These are phyloP conservation scores for Neurospora tetraspora DNA, from an alignment of 495 filamentous ascomycete genomes.

Conservation along the genomic window DNA sequence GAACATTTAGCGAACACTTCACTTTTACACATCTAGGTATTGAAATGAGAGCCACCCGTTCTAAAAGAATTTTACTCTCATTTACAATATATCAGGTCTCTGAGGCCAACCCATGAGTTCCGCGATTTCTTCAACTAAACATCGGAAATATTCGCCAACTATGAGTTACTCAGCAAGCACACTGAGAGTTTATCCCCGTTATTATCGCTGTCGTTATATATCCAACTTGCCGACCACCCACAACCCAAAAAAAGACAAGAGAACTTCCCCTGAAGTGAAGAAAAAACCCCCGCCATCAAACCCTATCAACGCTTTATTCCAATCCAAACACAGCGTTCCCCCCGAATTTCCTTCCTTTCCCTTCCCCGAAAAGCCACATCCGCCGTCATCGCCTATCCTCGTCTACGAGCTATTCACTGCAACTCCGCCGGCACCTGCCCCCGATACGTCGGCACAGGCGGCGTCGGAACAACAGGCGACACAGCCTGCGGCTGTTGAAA, in stretches of 20 bases:
- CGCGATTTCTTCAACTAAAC: background rate
- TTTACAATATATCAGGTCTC: no score
- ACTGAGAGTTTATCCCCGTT: no score
- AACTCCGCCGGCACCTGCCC: background rate
- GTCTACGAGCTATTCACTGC: background rate
- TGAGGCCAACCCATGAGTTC: background rate
- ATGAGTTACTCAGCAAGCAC: background rate
- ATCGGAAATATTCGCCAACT: background rate
- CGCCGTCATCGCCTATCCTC: background rate
- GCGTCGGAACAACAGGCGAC: background rate
- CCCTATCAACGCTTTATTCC: background rate
- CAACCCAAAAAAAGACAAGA: no score
- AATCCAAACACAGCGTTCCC: background rate
- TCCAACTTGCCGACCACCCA: background rate
- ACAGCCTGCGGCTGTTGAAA: background rate
- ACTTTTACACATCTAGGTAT: no score
- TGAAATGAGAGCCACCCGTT: no score
- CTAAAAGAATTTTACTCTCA: no score
- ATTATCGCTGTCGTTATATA: background rate
- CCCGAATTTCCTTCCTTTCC: no score
- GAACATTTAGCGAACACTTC: no score
- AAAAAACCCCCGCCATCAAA: no score
- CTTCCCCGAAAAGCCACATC: background rate
- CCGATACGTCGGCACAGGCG: background rate
- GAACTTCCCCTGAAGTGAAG: no score